Base-by-base conservation (phyloP, 192 early-diverging fungal genomes). In the Podila epicladia region DNA sequence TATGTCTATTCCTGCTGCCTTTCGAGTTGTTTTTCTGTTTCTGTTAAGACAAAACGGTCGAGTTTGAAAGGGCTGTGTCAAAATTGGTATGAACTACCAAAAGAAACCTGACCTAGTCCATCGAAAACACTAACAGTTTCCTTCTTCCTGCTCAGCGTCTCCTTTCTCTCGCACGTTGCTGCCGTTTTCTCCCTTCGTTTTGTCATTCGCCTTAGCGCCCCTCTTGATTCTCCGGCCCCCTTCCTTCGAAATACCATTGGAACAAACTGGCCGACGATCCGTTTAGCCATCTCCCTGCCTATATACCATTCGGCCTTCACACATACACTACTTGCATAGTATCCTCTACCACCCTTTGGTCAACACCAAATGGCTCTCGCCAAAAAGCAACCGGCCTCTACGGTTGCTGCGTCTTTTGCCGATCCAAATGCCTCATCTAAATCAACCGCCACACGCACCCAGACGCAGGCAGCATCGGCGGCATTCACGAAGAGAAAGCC, bases 401-500 rank as follows among this genome's bases (percentile, higher is more conserved):
- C 59, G 59, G 12, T 62, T 28, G 37, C 64, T 20, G 22, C 64
- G 17, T 53, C 67, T 29, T 55, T 61, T 15, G 61, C 29, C 35
- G 33, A 17, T 49, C 20, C 37, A 9, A 53, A 19, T 50, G 22
- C 41, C 26, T 22, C 41, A 24, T 5, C 66, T 5, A 64, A 63
- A 41, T 5, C 35, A 4, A 33, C 61, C 17, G 35, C 50, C 17
- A 5, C 53, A 9, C 41, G 12, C 6, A 55, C 67, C 12, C 67
- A 60, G 57, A 57, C 58, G 9, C 63, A 41, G 6, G 35, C 55
- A 13, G 26, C 11, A 2, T 41, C 67, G 15, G 4, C 64, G 1
- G 58, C 69, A 22, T 59, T 71, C 20, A 4, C 63, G 50, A 71
- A 71, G 45, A 63, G 75, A 1, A 78, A 78, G 24, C 69, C 69